Evolutionary conservation across 805 yeast genomes (phyloP).

Genomic region (Nakazawaea molendinolei): DNA sequence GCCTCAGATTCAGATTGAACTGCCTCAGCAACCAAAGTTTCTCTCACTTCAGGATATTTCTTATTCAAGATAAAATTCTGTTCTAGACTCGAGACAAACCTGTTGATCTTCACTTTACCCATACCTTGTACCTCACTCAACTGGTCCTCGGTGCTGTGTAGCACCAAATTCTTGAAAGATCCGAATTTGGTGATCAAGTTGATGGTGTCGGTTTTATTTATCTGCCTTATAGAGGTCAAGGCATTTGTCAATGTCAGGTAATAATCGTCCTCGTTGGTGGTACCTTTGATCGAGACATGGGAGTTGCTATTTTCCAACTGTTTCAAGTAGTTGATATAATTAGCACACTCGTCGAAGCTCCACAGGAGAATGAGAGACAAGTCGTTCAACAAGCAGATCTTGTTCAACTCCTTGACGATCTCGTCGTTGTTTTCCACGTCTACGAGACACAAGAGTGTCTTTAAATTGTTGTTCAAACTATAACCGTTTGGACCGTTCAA

Average conservation of each 20-base stretch:
- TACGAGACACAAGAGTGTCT: slow-evolving; percentile 56
- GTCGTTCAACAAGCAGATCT: slow-evolving; percentile 42
- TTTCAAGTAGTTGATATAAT: slow-evolving; percentile 27
- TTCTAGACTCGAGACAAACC: slow-evolving; percentile 32
- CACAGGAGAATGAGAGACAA: slow-evolving; percentile 44
- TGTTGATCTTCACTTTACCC: slow-evolving; percentile 38
- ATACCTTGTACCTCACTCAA: slow-evolving; percentile 37
- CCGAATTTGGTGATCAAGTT: slow-evolving; percentile 44
- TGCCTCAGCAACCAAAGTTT: background rate
- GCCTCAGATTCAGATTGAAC: background rate
- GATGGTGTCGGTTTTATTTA: slow-evolving; percentile 49
- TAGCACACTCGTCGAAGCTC: slow-evolving; percentile 51
- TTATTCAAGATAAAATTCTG: slow-evolving; percentile 46
- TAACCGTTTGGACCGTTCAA: slow-evolving; percentile 15
- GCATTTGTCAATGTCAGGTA: slow-evolving; percentile 37
- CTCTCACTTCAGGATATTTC: slow-evolving; percentile 19
- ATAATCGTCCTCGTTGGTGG: slow-evolving; percentile 31
- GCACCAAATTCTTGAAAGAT: slow-evolving; percentile 34
- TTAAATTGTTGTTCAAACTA: slow-evolving; percentile 32
- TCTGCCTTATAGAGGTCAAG: slow-evolving; percentile 37
- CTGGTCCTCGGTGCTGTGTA: slow-evolving; percentile 21
- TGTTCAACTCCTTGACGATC: slow-evolving; percentile 37
- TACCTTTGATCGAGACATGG: slow-evolving; percentile 33
- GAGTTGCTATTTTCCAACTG: slow-evolving; percentile 25
- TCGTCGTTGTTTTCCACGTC: slow-evolving; percentile 58